Base-by-base conservation (phyloP, 805 yeast species). In the Candida takata region DNA sequence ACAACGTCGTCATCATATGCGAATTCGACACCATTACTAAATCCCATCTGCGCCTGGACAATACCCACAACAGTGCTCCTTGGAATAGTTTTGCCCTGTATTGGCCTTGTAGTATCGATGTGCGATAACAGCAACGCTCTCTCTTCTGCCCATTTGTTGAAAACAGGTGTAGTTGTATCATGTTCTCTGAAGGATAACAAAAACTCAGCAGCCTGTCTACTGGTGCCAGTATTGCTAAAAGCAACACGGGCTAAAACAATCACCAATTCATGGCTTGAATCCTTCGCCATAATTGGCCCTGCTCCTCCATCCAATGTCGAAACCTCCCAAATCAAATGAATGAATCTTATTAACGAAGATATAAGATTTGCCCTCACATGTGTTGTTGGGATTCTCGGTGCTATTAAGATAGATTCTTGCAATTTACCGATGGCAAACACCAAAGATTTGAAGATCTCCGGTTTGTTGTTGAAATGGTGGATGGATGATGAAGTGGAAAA, bases 1-100 rank as follows among this genome's bases (percentile, higher is more conserved):
- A 81, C 74, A 3, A 77, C 74, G 38, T 73, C 77, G 38, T 66
- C 72, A 37, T 74, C 78, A 49, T 77, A 79, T 6, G 75, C 70
- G 40, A 76, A 68, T 49, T 78, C 84, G 11, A 77, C 51, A 2
- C 84, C 84, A 49, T 78, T 77, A 33, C 77, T 64, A 32, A 61
- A 58, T 8, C 65, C 67, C 34, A 64, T 55, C 45, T 70, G 74
- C 9, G 61, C 53, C 24, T 61, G 57, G 3, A 64, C 64, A 21
- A 54, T 29, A 1, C 41, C 34, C 14, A 45, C 38, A 21, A 44
- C 50, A 25, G 52, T 41, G 29, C 38, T 39, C 3, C 42, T 30
- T 24, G 52, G 58, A 41, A 52, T 14, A 11, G 4, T n/a, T 15
- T 31, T 18, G 8, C 12, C 10, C n/a, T 24, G 16, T n/a, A n/a